phyloP scores from a whole-genome alignment of 768 basidiomycete species.

The Myochromella boudieri region DNA sequence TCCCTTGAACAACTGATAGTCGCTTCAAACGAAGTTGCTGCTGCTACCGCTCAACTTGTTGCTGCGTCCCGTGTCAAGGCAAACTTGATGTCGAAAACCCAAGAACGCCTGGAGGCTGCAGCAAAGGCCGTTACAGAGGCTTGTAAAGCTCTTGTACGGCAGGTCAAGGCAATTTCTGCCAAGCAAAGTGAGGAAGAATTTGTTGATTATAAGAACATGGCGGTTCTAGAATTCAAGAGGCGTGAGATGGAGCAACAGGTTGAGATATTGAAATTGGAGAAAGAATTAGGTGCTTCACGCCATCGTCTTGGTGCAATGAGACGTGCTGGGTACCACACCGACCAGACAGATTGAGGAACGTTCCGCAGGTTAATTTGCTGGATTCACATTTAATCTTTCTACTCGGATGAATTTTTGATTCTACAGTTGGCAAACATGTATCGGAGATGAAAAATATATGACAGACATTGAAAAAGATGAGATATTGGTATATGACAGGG shows the following conservation, averaged over 20 bases:
- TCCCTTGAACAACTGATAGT: constrained; percentile 98
- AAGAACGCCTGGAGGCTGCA: constrained; percentile 92
- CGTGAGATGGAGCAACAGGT: constrained; percentile 99
- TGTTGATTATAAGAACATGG: constrained; percentile 91
- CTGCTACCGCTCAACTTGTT: constrained; percentile 95
- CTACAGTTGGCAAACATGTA: constrained; percentile 22
- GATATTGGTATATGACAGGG: constrained; percentile 1
- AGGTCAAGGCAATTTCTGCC: constrained; percentile 94
- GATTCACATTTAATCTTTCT: constrained; percentile 15
- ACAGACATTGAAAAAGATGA: background rate
- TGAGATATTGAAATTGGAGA: constrained; percentile 95
- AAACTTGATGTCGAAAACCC: constrained; percentile 97
- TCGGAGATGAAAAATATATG: background rate
- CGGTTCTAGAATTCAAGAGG: constrained; percentile 92
- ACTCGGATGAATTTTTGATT: constrained; percentile 8
- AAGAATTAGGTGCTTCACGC: constrained; percentile 87
- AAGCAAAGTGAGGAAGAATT: constrained; percentile 79
- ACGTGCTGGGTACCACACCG: constrained; percentile 85
- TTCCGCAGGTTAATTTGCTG: constrained; percentile 13
- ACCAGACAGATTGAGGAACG: constrained; percentile 64
- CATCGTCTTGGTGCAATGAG: constrained; percentile 83
- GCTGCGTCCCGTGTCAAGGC: constrained; percentile 98
- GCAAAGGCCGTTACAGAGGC: constrained; percentile 98
- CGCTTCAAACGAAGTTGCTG: constrained; percentile 98
- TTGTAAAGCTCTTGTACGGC: constrained; percentile 92